These are phyloP conservation scores for Physcomitrium patens DNA, from an alignment of 225 moss, liverwort and hornwort species.

Conservation along the genomic window DNA sequence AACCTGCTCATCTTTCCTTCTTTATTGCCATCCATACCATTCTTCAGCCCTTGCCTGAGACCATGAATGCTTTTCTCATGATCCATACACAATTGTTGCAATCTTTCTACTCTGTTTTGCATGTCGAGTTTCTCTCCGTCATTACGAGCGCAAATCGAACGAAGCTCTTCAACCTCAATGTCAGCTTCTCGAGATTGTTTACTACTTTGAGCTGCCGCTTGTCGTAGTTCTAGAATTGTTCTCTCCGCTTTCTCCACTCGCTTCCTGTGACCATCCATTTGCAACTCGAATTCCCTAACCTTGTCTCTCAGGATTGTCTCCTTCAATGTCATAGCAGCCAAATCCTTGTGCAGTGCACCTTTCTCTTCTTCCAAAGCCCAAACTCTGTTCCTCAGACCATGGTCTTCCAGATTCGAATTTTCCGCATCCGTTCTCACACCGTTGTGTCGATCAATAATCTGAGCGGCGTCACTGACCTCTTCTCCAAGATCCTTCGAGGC, in stretches of 20 bases:
- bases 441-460: constrained; percentile 25
- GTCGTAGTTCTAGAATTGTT: constrained; percentile 86
- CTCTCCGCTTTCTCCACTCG: constrained; percentile 91
- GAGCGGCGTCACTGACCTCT: constrained; percentile 49
- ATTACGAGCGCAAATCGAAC: constrained; percentile 62
- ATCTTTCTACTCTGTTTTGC: constrained; percentile 68
- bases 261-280: constrained; percentile 94
- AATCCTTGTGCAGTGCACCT: constrained; percentile 67
- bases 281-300: constrained; percentile 87
- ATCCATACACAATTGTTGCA: constrained; percentile 81
- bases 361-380: constrained; percentile 85
- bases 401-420: constrained; percentile 53
- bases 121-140: constrained; percentile 76
- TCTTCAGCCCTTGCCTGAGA: constrained; percentile 78
- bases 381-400: constrained; percentile 67
- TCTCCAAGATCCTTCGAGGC: constrained; percentile 48
- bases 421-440: constrained; percentile 53
- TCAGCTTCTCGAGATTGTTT: constrained; percentile 84
- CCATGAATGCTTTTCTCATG: constrained; percentile 89
- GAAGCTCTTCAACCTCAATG: constrained; percentile 70
- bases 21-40: constrained; percentile 66
- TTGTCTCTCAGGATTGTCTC: constrained; percentile 80
- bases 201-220: constrained; percentile 65
- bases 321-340: constrained; percentile 63
- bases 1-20: constrained; percentile 64